phyloP scores from a whole-genome alignment of 2,329 filamentous ascomycete species.

The Sclerotiophoma versabilis region DNA sequence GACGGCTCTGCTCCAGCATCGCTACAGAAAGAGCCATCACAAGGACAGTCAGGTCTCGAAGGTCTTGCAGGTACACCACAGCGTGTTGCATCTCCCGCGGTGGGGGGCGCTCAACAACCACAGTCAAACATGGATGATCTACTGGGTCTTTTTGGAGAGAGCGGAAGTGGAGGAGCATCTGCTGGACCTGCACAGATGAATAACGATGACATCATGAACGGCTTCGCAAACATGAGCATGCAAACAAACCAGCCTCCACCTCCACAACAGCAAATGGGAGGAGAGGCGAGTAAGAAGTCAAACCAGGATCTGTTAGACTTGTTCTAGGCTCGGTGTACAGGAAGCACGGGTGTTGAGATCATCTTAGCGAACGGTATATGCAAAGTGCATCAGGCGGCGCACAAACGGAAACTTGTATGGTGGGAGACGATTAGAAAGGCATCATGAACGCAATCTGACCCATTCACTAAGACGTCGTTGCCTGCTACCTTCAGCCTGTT shows the following conservation, averaged over 20 bases:
- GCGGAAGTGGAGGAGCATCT: slow-evolving; percentile 39
- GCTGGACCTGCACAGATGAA: slow-evolving; percentile 45
- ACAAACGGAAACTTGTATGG: background rate
- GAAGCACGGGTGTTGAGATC: background rate
- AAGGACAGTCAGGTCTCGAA: slow-evolving; percentile 59
- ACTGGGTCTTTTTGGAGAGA: slow-evolving; percentile 69
- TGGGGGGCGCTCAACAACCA: slow-evolving; percentile 47
- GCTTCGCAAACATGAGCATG: slow-evolving; percentile 83
- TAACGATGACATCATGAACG: slow-evolving; percentile 72
- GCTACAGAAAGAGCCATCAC: slow-evolving; percentile 68
- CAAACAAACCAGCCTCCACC: slow-evolving; percentile 70
- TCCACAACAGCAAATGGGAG: slow-evolving; percentile 64
- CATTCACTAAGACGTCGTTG: slow-evolving; percentile 1
- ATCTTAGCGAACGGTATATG: slow-evolving; percentile 5
- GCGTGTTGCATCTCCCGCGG: slow-evolving; percentile 69
- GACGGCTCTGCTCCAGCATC: slow-evolving; percentile 93
- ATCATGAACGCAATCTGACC: background rate
- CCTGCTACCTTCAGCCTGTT: slow-evolving; percentile 1
- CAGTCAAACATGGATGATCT: slow-evolving; percentile 81
- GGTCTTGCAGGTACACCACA: slow-evolving; percentile 71
- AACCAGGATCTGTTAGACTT: slow-evolving; percentile 65
- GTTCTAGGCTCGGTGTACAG: slow-evolving; percentile 50
- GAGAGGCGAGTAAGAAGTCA: slow-evolving; percentile 61
- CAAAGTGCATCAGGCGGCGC: background rate
- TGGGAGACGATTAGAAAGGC: background rate